Base-by-base conservation (phyloP, 257 asterid species). In the Nicotiana undulata region DNA sequence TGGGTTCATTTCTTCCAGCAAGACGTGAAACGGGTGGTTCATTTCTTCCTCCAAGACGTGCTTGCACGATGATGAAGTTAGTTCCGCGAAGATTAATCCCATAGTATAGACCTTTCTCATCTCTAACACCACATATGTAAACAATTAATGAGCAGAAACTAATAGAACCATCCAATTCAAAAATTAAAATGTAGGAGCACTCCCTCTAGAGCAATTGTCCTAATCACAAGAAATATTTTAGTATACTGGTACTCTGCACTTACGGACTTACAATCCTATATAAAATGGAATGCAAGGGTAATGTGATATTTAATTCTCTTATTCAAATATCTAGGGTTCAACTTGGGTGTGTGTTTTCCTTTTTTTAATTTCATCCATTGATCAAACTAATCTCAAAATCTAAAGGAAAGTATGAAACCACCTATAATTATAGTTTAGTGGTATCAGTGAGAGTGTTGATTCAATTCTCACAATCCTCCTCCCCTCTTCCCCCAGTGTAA, bases 71-170 rank as follows among this genome's bases (percentile, higher is more conserved):
- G 13, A 88, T 68, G 77, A 90, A 87, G 79, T 84, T 83, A 10
- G 92, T 85, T 75, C 93, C 97, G 0, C 94, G 86, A 13, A 93
- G 93, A 83, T 91, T 89, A 80, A 93, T 86, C 81, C 98, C 97
- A 81, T 88, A 88, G 79, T 80, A 90, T 55, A 84, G 76, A 55
- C 97, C 97, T 79, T 84, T 88, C 86, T 93, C 98, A 17, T 88
- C 90, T 80, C 98, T 93, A 76, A 18, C 81, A 83, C 58, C 46
- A 34, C 77, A 28, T 9, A 6, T 26, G n/a, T 9, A 56, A 18
- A 22, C 60, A 7, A 53, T 24, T 65, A 81, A 18, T 24, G 53
- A 67, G 16, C 60, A 67, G 16, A 46, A 15, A 22, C 61, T 75
- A 40, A 49, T 3, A 75, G 4, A 51, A 32, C 11, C 49, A 0